Percentiles rank a stretch among this genome's conserved stretches.
Conservation (phyloP, 2,329 filamentous ascomycete species). For the Exserohilum turcica region DNA sequence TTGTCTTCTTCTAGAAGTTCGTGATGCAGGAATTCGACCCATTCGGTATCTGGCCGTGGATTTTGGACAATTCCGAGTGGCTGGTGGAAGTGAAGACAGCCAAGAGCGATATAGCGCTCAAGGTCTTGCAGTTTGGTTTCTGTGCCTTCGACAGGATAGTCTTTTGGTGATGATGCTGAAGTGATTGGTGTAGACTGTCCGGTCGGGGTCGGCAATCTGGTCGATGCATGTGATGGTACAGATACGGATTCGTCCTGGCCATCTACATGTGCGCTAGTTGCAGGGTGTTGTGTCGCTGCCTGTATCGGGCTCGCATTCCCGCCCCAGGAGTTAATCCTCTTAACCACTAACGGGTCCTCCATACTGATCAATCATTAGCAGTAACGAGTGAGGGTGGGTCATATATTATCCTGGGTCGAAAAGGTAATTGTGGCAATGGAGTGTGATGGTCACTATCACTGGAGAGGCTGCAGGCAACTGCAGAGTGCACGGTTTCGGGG, state of each 20-base stretch:
- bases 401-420: neutral
- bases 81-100: slow-evolving; percentile 37
- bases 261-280: neutral
- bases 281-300: neutral
- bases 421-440: neutral
- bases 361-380: neutral
- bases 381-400: neutral
- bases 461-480: slow-evolving; percentile 7
- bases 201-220: neutral
- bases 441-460: neutral
- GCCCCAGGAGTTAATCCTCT: slow-evolving; percentile 1
- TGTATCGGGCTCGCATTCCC: neutral
- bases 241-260: neutral
- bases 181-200: slow-evolving; percentile 19
- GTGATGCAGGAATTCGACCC: slow-evolving; percentile 32
- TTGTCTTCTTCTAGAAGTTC: slow-evolving; percentile 29
- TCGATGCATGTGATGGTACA: neutral
- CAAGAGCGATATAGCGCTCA: slow-evolving; percentile 42
- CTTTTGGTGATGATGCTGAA: slow-evolving; percentile 10
- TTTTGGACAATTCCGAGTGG: neutral
- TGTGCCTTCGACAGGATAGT: neutral
- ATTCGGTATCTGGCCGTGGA: slow-evolving; percentile 11
- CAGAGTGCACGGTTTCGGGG: slow-evolving; percentile 3
- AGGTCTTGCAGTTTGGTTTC: slow-evolving; percentile 24
- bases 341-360: slow-evolving; percentile 1